Percentiles rank a stretch among this genome's conserved stretches.
These are phyloP conservation scores for Exophiala sp. DNA, from an alignment of 2,329 filamentous ascomycete species.

Conservation along the genomic window DNA sequence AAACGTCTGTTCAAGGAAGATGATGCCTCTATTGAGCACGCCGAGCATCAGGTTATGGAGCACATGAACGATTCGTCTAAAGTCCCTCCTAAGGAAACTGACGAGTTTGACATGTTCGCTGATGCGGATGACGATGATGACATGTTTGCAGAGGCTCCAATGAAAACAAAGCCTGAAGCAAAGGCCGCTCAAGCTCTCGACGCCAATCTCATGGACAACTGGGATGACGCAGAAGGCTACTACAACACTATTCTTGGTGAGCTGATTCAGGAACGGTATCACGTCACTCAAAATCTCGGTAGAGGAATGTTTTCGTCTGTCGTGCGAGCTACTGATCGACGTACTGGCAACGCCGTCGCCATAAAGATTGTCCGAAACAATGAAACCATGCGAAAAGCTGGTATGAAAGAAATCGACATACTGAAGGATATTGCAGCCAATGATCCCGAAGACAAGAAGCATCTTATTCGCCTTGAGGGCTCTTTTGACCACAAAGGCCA, in stretches of 20 bases:
- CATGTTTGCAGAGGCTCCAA: constrained; percentile 75
- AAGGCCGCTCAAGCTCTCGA: constrained; percentile 57
- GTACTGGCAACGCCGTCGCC: constrained; percentile 73
- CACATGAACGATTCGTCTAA: constrained; percentile 36
- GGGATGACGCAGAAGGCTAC: constrained; percentile 91
- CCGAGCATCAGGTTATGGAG: constrained; percentile 54
- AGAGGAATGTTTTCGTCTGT: constrained; percentile 97
- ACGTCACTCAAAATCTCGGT: constrained; percentile 80
- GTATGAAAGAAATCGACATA: constrained; percentile 91
- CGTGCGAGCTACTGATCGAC: constrained; percentile 78
- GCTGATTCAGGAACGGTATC: constrained; percentile 82
- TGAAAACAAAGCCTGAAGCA: constrained; percentile 47
- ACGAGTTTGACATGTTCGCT: constrained; percentile 63
- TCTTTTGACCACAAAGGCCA: constrained; percentile 93
- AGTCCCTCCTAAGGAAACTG: constrained; percentile 44
- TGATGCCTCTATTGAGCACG: constrained; percentile 53
- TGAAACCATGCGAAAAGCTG: constrained; percentile 84
- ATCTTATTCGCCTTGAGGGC: constrained; percentile 82
- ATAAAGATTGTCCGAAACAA: constrained; percentile 99
- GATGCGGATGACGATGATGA: constrained; percentile 68
- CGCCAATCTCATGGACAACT: constrained; percentile 81
- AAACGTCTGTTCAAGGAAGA: constrained; percentile 59
- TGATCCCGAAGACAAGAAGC: constrained; percentile 85
- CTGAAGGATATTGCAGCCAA: constrained; percentile 79
- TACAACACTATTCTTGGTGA: constrained; percentile 94